phyloP scores from a whole-genome alignment of 257 asterid genomes.

The Fraxinus excelsior region DNA sequence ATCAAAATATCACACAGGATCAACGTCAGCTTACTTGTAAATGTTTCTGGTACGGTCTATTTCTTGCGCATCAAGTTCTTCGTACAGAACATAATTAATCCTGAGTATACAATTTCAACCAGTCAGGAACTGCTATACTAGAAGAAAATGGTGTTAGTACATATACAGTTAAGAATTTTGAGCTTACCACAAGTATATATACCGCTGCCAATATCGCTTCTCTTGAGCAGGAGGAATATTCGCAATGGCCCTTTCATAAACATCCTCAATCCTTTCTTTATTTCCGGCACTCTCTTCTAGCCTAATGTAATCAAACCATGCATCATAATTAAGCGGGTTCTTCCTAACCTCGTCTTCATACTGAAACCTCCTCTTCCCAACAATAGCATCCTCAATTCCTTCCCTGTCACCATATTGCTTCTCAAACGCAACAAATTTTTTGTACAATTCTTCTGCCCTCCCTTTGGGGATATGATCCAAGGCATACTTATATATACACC shows the following conservation, averaged over 20 bases:
- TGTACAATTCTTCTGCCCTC: conserved; percentile 84
- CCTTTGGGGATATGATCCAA: conserved; percentile 93
- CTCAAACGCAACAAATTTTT: conserved; percentile 88
- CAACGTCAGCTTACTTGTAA: conserved; percentile 57
- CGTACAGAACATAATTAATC: conserved; percentile 86
- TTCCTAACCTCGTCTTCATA: conserved; percentile 89
- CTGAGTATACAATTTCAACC: conserved; percentile 37
- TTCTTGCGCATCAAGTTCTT: conserved; percentile 87
- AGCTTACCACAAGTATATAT: conserved; percentile 83
- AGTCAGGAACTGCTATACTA: conserved; percentile 24
- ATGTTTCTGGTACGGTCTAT: conserved; percentile 85
- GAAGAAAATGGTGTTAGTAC: background rate
- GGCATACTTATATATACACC: conserved; percentile 79
- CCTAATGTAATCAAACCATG: conserved; percentile 87
- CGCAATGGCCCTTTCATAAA: conserved; percentile 87
- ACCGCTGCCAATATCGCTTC: conserved; percentile 93
- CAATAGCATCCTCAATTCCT: conserved; percentile 94
- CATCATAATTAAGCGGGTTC: conserved; percentile 80
- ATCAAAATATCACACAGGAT: conserved; percentile 11
- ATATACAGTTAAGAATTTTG: conserved; percentile 1
- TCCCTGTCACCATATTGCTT: conserved; percentile 89
- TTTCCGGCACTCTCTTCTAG: conserved; percentile 79
- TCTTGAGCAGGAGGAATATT: conserved; percentile 94
- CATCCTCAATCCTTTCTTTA: conserved; percentile 68
- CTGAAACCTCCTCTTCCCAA: conserved; percentile 87